Percentiles rank a stretch among this genome's conserved stretches.
Evolutionary conservation across 768 basidiomycete species (phyloP).

Genomic region (Vishniacozyma victoriae): DNA sequence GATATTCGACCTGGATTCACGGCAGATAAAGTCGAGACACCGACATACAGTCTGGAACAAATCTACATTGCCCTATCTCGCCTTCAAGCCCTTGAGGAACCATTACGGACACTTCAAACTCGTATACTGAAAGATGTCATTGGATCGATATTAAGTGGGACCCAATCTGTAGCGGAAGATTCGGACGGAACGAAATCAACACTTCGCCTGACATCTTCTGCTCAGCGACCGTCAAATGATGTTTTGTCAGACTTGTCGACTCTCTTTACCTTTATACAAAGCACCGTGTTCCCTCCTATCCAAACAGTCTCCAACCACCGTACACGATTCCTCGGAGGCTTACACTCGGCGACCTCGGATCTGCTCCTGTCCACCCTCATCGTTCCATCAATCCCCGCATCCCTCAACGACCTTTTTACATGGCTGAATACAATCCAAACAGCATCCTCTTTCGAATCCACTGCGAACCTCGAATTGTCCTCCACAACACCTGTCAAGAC

Average conservation of each 20-base stretch:
- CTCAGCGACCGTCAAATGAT: slow-evolving; percentile 47
- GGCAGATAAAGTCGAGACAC: neutral
- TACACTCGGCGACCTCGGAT: slow-evolving; percentile 59
- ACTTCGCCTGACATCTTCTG: slow-evolving; percentile 54
- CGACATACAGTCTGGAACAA: slow-evolving; percentile 18
- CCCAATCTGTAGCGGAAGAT: neutral
- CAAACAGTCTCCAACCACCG: slow-evolving; percentile 51
- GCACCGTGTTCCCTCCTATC: slow-evolving; percentile 56
- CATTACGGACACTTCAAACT: slow-evolving; percentile 18
- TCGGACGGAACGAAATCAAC: slow-evolving; percentile 39
- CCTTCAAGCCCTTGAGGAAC: slow-evolving; percentile 48
- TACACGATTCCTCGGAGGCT: slow-evolving; percentile 53
- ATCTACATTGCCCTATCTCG: slow-evolving; percentile 13
- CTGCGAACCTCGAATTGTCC: slow-evolving; percentile 53
- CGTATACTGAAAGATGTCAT: slow-evolving; percentile 33
- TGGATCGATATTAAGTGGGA: slow-evolving; percentile 13
- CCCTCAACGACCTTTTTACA: slow-evolving; percentile 56
- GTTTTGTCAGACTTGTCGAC: slow-evolving; percentile 58
- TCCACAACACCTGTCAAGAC: slow-evolving; percentile 55
- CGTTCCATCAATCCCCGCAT: slow-evolving; percentile 63
- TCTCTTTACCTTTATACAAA: slow-evolving; percentile 60
- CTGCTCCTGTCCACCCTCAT: slow-evolving; percentile 64
- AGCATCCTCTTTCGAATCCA: slow-evolving; percentile 65
- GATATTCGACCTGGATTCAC: too few relatives aligned
- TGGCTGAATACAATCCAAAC: slow-evolving; percentile 58